These are phyloP conservation scores for Chrysoporthe deuterocubensis DNA, from an alignment of 2,329 filamentous ascomycete genomes.

Conservation along the genomic window DNA sequence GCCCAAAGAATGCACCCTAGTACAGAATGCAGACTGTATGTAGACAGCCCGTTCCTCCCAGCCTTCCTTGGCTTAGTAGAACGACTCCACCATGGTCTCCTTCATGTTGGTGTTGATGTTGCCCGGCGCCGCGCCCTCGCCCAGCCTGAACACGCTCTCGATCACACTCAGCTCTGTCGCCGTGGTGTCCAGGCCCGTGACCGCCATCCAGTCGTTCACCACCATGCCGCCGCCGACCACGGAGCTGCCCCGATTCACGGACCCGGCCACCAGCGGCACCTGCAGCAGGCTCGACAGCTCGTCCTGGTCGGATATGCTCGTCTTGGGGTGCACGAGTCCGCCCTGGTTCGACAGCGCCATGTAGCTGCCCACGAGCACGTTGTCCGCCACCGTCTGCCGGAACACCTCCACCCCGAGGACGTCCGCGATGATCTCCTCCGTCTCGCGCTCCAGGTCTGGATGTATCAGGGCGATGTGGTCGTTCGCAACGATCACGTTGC, in stretches of 20 bases:
- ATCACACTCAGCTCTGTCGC: slow-evolving; percentile 97
- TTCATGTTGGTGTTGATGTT: slow-evolving; percentile 85
- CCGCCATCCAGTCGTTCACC: slow-evolving; percentile 96
- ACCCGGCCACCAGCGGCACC: slow-evolving; percentile 92
- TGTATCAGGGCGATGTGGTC: slow-evolving; percentile 97
- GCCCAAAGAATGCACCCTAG: not conserved
- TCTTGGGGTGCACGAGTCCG: slow-evolving; percentile 96
- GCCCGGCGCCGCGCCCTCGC: slow-evolving; percentile 80
- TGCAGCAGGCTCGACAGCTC: slow-evolving; percentile 92
- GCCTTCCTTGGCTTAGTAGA: slow-evolving; percentile 69
- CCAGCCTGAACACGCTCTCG: slow-evolving; percentile 93
- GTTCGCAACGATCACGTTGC: slow-evolving; percentile 95
- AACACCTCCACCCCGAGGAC: slow-evolving; percentile 89
- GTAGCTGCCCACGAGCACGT: slow-evolving; percentile 94
- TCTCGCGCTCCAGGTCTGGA: slow-evolving; percentile 95
- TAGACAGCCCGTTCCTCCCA: not conserved
- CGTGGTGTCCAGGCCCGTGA: slow-evolving; percentile 91
- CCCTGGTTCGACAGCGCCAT: slow-evolving; percentile 97
- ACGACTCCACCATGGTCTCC: slow-evolving; percentile 98
- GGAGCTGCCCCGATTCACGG: slow-evolving; percentile 88
- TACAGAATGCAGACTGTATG: not conserved
- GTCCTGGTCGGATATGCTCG: slow-evolving; percentile 95
- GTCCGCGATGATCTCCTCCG: slow-evolving; percentile 97
- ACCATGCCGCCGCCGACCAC: slow-evolving; percentile 98
- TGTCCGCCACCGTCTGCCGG: slow-evolving; percentile 93